Evolutionary conservation across 2,329 filamentous ascomycete genomes (phyloP), one percentile per base, ranked within the genome.

Genomic region (Chaetomium strumarium): DNA sequence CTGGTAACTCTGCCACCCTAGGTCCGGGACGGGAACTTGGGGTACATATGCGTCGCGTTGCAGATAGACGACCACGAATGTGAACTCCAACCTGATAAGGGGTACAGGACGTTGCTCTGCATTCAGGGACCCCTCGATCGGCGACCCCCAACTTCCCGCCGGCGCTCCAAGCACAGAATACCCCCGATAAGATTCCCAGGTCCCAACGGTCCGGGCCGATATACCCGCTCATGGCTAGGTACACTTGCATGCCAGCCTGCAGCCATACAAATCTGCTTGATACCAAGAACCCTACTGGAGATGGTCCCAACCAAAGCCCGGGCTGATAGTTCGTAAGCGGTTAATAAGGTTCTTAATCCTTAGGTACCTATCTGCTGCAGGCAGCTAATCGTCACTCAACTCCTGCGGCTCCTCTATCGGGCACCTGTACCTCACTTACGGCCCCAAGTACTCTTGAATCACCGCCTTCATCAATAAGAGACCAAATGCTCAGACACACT

Each of bases 41-140:
- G 41, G 41, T 40, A 45, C 42, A 45, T 51, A 45, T 40, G 41
- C 41, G 34, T 33, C 34, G 16, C n/a, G 34, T 51, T 43, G 34
- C 34, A 51, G 13, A 45, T 51, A 51, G 6, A 51, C 40, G 45
- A 14, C 48, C 24, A 29, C 40, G 19, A 33, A 12, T 37, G n/a
- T 19, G 33, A 39, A 19, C 14, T 16, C n/a, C 30, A 20, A 29
- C 5, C 30, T n/a, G 46, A 36, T 36, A 33, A 36, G 38, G 38
- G 19, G 40, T 24, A 37, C 11, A 10, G 7, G 3, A 14, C 33
- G 48, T 13, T 24, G 13, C 33, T 5, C 11, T 34, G 33, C 33
- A 14, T 14, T 14, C 5, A 34, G 12, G 5, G 10, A 10, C 11
- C 33, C 33, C 33, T 29, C 42, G 40, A 44, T 44, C 33, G 36